Percentiles rank a stretch among this genome's conserved stretches.
phyloP scores from a whole-genome alignment of 345 rosid genomes.

The Isatis tinctoria region DNA sequence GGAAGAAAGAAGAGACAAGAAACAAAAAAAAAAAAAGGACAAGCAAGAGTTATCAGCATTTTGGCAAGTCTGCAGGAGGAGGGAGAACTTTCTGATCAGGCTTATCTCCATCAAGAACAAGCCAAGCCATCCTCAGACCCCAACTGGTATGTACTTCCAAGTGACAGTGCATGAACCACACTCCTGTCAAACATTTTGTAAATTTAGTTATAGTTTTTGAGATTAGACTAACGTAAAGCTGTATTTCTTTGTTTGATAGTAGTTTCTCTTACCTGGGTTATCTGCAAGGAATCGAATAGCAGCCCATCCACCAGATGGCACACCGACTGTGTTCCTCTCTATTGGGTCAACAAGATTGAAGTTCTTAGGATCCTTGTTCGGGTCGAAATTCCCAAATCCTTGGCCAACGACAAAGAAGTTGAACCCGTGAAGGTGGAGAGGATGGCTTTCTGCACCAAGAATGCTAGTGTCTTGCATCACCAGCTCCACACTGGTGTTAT shows the following conservation, averaged over 20 bases:
- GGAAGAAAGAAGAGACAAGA: constrained; percentile 15
- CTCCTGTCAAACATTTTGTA: constrained; percentile 37
- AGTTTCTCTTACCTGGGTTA: constrained; percentile 52
- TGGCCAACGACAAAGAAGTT: constrained; percentile 68
- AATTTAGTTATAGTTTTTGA: neutral
- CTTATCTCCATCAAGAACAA: constrained; percentile 62
- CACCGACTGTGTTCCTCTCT: constrained; percentile 61
- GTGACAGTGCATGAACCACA: constrained; percentile 80
- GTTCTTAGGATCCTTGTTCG: constrained; percentile 47
- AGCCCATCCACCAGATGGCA: constrained; percentile 68
- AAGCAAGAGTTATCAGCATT: constrained; percentile 38
- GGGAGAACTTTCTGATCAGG: constrained; percentile 63
- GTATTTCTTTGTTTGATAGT: neutral
- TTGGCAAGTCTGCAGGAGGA: constrained; percentile 66
- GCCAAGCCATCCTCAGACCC: constrained; percentile 77
- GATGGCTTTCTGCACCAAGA: constrained; percentile 74
- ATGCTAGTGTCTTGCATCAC: constrained; percentile 68
- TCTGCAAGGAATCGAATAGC: constrained; percentile 70
- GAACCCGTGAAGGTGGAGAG: constrained; percentile 69
- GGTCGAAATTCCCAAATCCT: constrained; percentile 63
- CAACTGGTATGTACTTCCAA: constrained; percentile 76
- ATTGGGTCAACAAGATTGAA: constrained; percentile 54
- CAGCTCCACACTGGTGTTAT: constrained; percentile 55
- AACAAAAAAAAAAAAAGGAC: constrained; percentile 3
- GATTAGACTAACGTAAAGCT: constrained; percentile 4